phyloP scores from a whole-genome alignment of 805 yeast species.

The Lipomyces starkeyi region DNA sequence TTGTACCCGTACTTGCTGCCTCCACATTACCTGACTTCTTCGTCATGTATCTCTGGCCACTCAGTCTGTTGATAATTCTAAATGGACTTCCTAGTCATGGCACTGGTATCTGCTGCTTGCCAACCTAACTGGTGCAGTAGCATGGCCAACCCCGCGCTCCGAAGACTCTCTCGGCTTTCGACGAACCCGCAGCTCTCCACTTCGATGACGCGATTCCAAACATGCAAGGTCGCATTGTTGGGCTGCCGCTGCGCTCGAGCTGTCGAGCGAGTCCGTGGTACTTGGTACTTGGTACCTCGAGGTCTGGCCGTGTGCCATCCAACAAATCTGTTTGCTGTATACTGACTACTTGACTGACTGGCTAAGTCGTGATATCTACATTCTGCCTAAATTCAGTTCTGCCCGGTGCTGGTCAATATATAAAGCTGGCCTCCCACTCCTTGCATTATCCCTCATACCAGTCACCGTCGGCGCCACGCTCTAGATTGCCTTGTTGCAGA shows the following conservation, averaged over 20 bases:
- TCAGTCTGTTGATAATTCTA: not conserved
- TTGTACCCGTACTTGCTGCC: too few relatives aligned
- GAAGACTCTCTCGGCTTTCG: not conserved
- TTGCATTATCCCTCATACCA: not conserved
- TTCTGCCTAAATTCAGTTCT: not conserved
- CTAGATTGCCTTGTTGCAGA: not conserved
- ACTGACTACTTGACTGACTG: not conserved
- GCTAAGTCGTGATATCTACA: too few relatives aligned
- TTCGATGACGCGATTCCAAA: too few relatives aligned
- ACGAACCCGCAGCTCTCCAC: too few relatives aligned
- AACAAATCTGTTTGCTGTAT: not conserved
- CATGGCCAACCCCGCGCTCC: not conserved
- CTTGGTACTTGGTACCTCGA: not conserved
- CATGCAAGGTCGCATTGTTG: not conserved
- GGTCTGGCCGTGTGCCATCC: not conserved
- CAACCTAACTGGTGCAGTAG: not conserved
- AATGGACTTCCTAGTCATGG: not conserved
- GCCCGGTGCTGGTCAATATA: not conserved
- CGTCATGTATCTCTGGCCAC: not conserved
- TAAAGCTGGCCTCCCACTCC: not conserved
- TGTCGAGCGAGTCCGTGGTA: not conserved
- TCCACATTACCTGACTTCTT: too few relatives aligned
- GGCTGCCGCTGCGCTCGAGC: not conserved
- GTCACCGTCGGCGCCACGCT: not conserved
- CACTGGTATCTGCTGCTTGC: not conserved